Evolutionary conservation across 2,329 filamentous ascomycete genomes (phyloP).

Genomic region (Dothistroma septosporum): DNA sequence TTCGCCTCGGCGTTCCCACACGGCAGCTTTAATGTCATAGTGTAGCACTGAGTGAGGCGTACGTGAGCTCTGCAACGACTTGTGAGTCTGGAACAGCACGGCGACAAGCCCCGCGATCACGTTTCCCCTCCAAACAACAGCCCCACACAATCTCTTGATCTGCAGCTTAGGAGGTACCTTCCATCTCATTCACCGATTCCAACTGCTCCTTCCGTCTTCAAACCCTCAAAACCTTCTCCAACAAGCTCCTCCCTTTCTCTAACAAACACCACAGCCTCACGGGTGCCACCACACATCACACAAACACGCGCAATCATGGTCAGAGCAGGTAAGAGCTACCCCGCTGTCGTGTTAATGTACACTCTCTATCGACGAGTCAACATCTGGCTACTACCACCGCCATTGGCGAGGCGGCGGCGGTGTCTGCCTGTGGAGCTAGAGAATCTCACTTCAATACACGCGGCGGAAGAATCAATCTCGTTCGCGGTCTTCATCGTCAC

Average conservation of each 20-base stretch:
- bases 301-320: slow-evolving; percentile 21
- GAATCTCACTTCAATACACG: background rate
- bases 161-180: background rate
- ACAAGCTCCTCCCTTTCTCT: background rate
- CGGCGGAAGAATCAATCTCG: background rate
- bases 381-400: slow-evolving; percentile 3
- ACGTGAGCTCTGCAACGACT: background rate
- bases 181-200: slow-evolving; percentile 1
- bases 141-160: background rate
- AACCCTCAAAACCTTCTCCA: background rate
- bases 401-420: background rate
- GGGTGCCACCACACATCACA: background rate
- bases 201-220: background rate
- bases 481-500: background rate
- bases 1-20: background rate
- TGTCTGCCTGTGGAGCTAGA: background rate
- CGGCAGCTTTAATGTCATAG: background rate
- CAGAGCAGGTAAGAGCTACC: slow-evolving; percentile 25
- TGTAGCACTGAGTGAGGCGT: background rate
- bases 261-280: background rate
- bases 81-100: background rate
- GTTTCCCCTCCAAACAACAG: background rate
- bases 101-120: background rate
- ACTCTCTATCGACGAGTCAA: slow-evolving; percentile 10
- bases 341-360: background rate